phyloP scores from a whole-genome alignment of 1,284 basidiomycete species.

The Sanghuangporus sanghuang region DNA sequence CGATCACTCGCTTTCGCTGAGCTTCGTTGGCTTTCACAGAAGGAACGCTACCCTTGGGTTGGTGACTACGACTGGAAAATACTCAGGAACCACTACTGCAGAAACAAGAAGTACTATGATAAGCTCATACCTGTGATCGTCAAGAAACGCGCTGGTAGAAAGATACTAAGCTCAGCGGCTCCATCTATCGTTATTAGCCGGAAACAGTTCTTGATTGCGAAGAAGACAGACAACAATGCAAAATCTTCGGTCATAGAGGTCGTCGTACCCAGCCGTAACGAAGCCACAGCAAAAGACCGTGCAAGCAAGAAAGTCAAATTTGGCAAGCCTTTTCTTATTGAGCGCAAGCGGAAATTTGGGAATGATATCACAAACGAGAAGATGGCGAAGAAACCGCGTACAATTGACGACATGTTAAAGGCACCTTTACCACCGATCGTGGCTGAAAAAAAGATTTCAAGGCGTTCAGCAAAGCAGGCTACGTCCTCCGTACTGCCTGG shows the following conservation, averaged over 20 bases:
- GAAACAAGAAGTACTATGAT: conserved; percentile 15
- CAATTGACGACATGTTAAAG: conserved; percentile 8
- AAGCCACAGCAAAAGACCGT: not conserved
- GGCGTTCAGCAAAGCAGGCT: not conserved
- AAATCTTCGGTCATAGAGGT: not conserved
- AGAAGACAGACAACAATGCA: not conserved
- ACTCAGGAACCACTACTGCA: conserved; percentile 15
- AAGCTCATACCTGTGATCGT: conserved; percentile 7
- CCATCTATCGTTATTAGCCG: not conserved
- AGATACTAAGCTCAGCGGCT: not conserved
- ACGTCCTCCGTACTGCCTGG: not conserved
- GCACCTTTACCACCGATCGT: not conserved
- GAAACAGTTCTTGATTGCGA: not conserved
- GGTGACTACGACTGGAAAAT: conserved; percentile 8
- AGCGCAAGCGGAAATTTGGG: conserved; percentile 8
- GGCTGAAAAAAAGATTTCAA: not conserved
- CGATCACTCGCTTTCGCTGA: not conserved
- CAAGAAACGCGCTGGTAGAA: not conserved
- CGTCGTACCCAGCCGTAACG: not conserved
- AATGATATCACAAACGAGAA: conserved; percentile 3
- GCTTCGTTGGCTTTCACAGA: not conserved
- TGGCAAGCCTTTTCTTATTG: not conserved
- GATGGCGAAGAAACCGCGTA: not conserved
- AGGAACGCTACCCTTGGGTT: conserved; percentile 8
- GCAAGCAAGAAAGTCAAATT: not conserved